A percentile compares a stretch with the other conserved stretches of the same genome.
Evolutionary conservation across 2,329 filamentous ascomycete genomes (phyloP).

Genomic region (Talaromyces sp.): DNA sequence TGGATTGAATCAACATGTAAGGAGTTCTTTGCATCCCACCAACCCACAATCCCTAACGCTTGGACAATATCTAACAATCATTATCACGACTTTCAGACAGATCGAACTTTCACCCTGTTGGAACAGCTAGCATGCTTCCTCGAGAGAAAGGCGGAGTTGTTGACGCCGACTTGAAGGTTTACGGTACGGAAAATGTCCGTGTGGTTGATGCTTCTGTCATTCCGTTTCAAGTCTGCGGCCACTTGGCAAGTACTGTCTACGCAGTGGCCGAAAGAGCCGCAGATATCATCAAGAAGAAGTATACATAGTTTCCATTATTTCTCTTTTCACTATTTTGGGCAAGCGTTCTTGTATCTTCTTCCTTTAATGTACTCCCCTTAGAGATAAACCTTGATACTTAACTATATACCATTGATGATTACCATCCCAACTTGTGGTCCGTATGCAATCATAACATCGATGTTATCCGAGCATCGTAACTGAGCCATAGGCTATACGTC

Average conservation of each 20-base stretch:
- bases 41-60: not conserved
- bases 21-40: not conserved
- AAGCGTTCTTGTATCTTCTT: not conserved
- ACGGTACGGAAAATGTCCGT: slow-evolving; percentile 25
- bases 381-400: not conserved
- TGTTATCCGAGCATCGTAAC: not conserved
- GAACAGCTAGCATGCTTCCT: slow-evolving; percentile 14
- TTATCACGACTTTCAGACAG: slow-evolving; percentile 19
- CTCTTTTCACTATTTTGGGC: not conserved
- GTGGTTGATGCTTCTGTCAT: slow-evolving; percentile 35
- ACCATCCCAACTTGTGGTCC: too few relatives aligned
- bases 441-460: too few relatives aligned
- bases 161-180: not conserved
- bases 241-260: slow-evolving; percentile 29
- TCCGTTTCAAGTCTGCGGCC: slow-evolving; percentile 29
- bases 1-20: not conserved
- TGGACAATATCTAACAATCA: not conserved
- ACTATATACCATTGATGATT: too few relatives aligned
- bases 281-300: slow-evolving; percentile 30
- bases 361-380: not conserved
- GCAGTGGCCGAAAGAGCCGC: slow-evolving; percentile 30
- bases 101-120: slow-evolving; percentile 26
- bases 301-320: not conserved
- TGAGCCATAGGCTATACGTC: not conserved
- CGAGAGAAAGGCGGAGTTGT: slow-evolving; percentile 14